Evolutionary conservation across 2,329 filamentous ascomycete genomes (phyloP), one percentile per base, ranked within the genome.

Genomic region (Fusarium sp.): DNA sequence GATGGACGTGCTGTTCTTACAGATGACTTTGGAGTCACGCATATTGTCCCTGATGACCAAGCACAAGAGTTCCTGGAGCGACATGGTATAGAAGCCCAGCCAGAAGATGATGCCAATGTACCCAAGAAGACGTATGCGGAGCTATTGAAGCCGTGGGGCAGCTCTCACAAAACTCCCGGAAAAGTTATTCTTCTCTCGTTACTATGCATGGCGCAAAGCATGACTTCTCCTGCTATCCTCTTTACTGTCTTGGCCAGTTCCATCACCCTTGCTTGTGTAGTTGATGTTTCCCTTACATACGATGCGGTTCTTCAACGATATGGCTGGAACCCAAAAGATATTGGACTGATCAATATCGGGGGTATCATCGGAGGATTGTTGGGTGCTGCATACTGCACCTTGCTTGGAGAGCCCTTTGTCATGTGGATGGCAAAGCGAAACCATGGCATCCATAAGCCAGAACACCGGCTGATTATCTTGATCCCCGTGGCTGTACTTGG

Each of bases 21-120:
- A 17, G 52, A 55, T 1, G 52, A 55, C n/a, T 55, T 55, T 46
- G 38, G 52, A 0, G 38, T 55, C 17, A 55, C 52, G 0, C 27
- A 45, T n/a, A 30, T 55, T 0, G 52, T 55, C 8, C 52, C 52
- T 0, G 52, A 55, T 5, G 30, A 18, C 1, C 37, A 55, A 17
- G 52, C 52, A 9, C 52, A 55, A 15, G 52, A 33, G 23, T 55
- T 45, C 15, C 27, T 46, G 5, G 52, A 45, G 38, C 52, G 52
- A 7, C 52, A 54, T 2, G 38, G 27, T 0, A 54, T 54, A 0
- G 52, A 54, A 0, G 27, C 17, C 1, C 52, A 33, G 13, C 27
- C 4, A 2, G n/a, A 7, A 4, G 38, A 26, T 0, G 52, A 32
- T 1, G 1, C 0, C 4, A 3, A 7, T 1, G 38, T 46, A 1